Evolutionary conservation across 352 stramenopile species (phyloP).

Genomic region (Globisporangium mamillatum): DNA sequence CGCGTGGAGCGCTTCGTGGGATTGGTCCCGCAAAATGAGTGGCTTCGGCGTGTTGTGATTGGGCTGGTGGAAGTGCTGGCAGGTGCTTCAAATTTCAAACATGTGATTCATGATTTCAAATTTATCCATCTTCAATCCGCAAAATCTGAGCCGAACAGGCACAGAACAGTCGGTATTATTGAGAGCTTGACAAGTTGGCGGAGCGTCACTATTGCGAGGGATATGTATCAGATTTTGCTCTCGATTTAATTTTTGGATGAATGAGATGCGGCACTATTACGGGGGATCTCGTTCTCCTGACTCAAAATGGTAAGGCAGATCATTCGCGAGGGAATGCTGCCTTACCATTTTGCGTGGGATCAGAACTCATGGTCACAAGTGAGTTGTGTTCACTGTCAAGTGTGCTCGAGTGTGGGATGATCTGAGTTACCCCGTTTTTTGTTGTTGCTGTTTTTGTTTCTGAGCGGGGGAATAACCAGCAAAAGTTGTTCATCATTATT

Average conservation of each 20-base stretch:
- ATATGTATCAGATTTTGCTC: too few species aligned
- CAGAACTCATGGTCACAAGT: neutral
- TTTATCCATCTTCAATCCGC: neutral
- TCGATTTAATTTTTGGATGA: too few species aligned
- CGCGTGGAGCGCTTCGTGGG: neutral
- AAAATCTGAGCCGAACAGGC: neutral
- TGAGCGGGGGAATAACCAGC: neutral
- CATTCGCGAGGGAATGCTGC: neutral
- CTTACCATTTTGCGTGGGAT: neutral
- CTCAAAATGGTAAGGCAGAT: neutral
- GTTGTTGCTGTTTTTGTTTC: neutral
- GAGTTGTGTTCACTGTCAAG: too few species aligned
- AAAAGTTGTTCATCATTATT: neutral
- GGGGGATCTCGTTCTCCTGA: neutral
- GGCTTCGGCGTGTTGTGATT: neutral
- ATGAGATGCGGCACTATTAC: neutral
- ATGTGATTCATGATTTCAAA: neutral
- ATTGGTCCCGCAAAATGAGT: neutral
- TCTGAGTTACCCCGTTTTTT: neutral
- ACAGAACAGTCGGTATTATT: neutral
- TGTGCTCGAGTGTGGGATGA: neutral
- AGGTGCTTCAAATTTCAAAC: neutral
- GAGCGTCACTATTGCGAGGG: neutral
- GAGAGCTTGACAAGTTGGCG: neutral
- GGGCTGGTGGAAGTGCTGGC: neutral